Evolutionary conservation across 208 protist genomes (phyloP).

Genomic region (Acanthamoeba healyi): DNA sequence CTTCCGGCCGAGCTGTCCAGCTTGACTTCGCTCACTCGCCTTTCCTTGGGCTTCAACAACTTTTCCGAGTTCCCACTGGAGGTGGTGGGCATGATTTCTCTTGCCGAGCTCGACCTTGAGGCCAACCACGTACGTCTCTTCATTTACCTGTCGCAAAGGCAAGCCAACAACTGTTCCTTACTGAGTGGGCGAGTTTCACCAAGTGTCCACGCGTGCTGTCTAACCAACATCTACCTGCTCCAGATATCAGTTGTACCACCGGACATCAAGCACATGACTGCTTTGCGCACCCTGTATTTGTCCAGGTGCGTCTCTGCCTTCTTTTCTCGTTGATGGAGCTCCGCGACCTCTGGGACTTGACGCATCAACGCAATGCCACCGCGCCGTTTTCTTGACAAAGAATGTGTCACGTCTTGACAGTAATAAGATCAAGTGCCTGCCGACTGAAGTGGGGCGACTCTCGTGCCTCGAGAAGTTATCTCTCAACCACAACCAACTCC

Average conservation of each 20-base stretch:
- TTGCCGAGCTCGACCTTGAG: constrained; percentile 15
- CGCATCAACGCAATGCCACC: too few relatives aligned
- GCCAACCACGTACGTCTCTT: background rate
- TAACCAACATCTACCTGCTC: background rate
- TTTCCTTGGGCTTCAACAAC: constrained; percentile 33
- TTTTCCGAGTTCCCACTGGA: background rate
- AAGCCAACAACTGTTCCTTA: too few relatives aligned
- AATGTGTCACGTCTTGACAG: background rate
- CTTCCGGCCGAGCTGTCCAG: background rate
- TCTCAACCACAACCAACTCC: background rate
- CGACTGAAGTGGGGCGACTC: background rate
- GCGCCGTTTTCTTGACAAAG: background rate
- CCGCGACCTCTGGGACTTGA: too few relatives aligned
- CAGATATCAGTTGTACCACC: background rate
- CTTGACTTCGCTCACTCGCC: background rate
- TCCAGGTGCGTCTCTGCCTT: background rate
- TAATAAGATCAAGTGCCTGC: background rate
- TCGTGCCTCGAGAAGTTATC: background rate
- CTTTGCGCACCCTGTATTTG: constrained; percentile 9
- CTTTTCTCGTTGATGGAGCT: too few relatives aligned
- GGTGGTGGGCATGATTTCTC: background rate
- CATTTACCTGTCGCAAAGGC: too few relatives aligned
- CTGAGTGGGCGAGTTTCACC: too few relatives aligned
- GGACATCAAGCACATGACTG: constrained; percentile 10
- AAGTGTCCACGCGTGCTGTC: too few relatives aligned